These are phyloP conservation scores for Lactarius quietus DNA, from an alignment of 768 basidiomycete species.

Conservation along the genomic window DNA sequence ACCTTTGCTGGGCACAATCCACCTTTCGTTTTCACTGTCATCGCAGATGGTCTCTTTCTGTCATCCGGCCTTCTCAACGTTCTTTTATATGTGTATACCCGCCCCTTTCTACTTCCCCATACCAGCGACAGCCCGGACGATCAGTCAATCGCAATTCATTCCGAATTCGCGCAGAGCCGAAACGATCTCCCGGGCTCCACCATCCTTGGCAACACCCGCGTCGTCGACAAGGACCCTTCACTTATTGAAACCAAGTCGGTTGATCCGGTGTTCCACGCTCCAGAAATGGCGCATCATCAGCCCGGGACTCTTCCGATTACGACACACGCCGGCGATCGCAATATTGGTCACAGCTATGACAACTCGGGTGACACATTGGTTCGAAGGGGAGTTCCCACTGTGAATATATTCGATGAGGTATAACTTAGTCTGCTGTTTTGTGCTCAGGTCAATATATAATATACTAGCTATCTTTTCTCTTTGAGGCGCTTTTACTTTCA, in stretches of 20 bases:
- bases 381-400: neutral
- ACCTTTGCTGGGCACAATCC: constrained; percentile 32
- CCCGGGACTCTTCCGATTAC: neutral
- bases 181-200: neutral
- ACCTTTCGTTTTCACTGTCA: constrained; percentile 38
- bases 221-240: neutral
- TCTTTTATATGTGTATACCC: constrained; percentile 37
- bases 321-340: neutral
- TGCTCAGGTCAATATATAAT: too few relatives aligned
- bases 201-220: neutral
- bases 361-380: neutral
- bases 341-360: neutral
- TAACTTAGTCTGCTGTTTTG: too few relatives aligned
- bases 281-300: neutral
- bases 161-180: neutral
- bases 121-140: neutral
- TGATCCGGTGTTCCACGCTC: neutral
- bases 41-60: constrained; percentile 41
- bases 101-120: constrained; percentile 40
- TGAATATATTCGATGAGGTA: neutral
- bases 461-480: too few relatives aligned
- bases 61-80: constrained; percentile 47
- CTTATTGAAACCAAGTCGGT: neutral
- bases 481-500: too few relatives aligned
- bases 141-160: neutral